These are phyloP conservation scores for Suillus sp. DNA, from an alignment of 768 basidiomycete genomes.

Conservation along the genomic window DNA sequence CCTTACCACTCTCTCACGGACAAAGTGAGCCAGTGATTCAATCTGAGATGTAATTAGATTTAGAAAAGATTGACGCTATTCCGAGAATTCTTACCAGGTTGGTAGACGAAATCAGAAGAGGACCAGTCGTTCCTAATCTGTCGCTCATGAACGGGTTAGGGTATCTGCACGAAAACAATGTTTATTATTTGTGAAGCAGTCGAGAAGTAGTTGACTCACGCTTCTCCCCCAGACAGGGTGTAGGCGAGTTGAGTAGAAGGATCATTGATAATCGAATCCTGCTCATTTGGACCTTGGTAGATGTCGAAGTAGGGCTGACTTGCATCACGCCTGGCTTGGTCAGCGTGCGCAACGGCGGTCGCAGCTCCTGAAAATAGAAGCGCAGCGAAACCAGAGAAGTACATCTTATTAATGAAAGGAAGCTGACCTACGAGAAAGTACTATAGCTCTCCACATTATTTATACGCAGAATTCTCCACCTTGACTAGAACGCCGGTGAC, in stretches of 20 bases:
- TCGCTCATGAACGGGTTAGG: constrained; percentile 21
- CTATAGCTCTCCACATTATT: background rate
- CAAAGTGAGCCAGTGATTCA: constrained; percentile 21
- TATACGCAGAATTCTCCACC: background rate
- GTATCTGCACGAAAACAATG: constrained; percentile 12
- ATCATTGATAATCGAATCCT: constrained; percentile 17
- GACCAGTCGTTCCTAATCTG: constrained; percentile 19
- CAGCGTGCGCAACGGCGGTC: constrained; percentile 9
- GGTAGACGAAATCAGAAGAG: constrained; percentile 17
- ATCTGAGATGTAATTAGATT: constrained; percentile 15
- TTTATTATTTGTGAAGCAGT: background rate
- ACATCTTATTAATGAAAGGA: constrained; percentile 16
- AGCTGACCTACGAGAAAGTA: constrained; percentile 14
- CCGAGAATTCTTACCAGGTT: constrained; percentile 14
- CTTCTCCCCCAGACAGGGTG: constrained; percentile 20
- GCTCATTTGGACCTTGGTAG: constrained; percentile 17
- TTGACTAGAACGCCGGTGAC: background rate
- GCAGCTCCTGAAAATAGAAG: constrained; percentile 14
- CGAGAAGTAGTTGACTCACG: constrained; percentile 8
- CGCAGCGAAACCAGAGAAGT: constrained; percentile 6
- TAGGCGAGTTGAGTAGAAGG: constrained; percentile 19
- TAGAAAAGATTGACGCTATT: background rate
- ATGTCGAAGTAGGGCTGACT: constrained; percentile 19
- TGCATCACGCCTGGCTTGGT: constrained; percentile 14
- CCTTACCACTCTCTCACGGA: constrained; percentile 23